Base-by-base conservation (phyloP, 176 grass and related monocot genomes). In the Juncus inflexus region DNA sequence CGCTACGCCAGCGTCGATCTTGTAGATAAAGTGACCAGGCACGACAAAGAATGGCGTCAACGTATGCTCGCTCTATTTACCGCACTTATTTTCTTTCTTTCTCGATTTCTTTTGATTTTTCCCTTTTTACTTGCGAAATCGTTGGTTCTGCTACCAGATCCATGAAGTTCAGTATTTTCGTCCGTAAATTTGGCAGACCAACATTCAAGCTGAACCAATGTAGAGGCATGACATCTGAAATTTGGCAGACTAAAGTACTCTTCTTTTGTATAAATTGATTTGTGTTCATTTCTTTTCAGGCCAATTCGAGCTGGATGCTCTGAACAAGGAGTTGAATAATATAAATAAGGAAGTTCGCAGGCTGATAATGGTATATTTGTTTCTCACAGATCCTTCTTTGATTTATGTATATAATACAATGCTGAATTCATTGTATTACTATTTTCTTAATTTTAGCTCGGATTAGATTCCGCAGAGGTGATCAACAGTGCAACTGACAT, bases 401-500 rank as follows among this genome's bases (percentile, higher is more conserved):
- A 12, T 39, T 0, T 2, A 3, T 72, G 43, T 10, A 19, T 43
- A 2, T 7, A 1, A 7, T 5, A 53, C 45, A 53, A 3, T 28
- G 38, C 39, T 67, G 54, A 55, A 10, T 43, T 12, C 50, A 43
- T 54, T 3, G 3, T 65, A 6, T 15, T 37, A 47, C 13, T 35
- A 55, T 45, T 55, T 62, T 56, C n/a, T 35, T 16, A 38, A 10
- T 1, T 2, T 79, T 60, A 88, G 90, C 65, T 58, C 65, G 83
- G 78, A 68, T 76, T 75, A 63, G 94, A 99, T 63, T 80, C 76
- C 1, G 67, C 78, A 12, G 86, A 86, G 64, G 63, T 89, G 47
- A 92, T 92, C 54, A 79, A 78, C 47, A 84, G 88, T 70, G 89
- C 94, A n/a, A 79, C 89, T 3, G 83, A 97, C 72, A 97, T 82